Conservation (phyloP, 2,329 filamentous ascomycete species). For the Saccharata proteae region DNA sequence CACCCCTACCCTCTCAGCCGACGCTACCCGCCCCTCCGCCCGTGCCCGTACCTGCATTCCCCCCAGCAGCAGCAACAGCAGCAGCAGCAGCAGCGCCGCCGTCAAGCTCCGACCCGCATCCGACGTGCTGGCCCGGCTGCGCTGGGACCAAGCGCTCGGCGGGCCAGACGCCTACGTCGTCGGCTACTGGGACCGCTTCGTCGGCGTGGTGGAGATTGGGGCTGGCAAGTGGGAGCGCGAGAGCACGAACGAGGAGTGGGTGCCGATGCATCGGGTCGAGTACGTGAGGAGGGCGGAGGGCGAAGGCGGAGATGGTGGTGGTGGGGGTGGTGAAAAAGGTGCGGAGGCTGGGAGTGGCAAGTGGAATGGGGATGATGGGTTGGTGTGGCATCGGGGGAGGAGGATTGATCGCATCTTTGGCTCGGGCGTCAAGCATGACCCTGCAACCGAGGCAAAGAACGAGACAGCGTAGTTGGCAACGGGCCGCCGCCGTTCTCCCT, state of each 20-base stretch:
- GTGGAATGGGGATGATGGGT: too few species aligned
- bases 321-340: too few species aligned
- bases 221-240: slow-evolving; percentile 34
- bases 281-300: slow-evolving; percentile 3
- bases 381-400: too few species aligned
- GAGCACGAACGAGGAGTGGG: slow-evolving; percentile 38
- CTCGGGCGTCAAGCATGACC: too few species aligned
- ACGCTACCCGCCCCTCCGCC: neutral
- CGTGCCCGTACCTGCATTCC: neutral
- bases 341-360: too few species aligned
- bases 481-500: too few species aligned
- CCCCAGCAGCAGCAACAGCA: too few species aligned
- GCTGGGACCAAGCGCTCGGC: slow-evolving; percentile 23
- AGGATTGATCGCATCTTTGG: too few species aligned
- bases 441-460: too few species aligned
- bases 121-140: slow-evolving; percentile 31
- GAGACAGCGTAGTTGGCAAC: too few species aligned
- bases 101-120: slow-evolving; percentile 10
- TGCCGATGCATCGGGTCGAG: slow-evolving; percentile 35
- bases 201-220: slow-evolving; percentile 30
- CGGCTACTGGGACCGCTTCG: slow-evolving; percentile 37
- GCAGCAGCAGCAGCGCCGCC: neutral
- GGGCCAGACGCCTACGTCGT: slow-evolving; percentile 28
- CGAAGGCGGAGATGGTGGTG: too few species aligned
- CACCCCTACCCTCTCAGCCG: neutral